Percentiles rank a stretch among this genome's conserved stretches.
Conservation (phyloP, 2,329 filamentous ascomycete genomes). For the Karstenula rhodostoma region DNA sequence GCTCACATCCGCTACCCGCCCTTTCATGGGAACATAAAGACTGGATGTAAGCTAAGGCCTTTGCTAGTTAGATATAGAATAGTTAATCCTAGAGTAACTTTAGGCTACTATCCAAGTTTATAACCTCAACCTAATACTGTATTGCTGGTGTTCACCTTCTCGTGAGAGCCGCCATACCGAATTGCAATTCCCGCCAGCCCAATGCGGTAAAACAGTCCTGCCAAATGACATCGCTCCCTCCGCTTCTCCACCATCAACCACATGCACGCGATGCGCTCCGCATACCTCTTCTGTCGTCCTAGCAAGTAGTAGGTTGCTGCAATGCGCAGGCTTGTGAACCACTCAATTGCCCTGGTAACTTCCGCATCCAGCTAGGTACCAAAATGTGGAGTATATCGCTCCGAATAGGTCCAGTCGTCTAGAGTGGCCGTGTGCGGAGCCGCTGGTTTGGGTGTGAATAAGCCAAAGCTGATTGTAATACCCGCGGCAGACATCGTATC, state of each 20-base stretch:
- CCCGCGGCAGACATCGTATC: neutral
- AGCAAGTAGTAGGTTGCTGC: slow-evolving; percentile 16
- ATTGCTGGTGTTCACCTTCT: no score
- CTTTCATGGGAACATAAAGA: no score
- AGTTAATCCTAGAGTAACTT: no score
- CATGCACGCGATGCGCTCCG: slow-evolving; percentile 6
- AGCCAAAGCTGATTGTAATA: slow-evolving; percentile 1
- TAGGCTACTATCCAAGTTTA: no score
- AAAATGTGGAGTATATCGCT: neutral
- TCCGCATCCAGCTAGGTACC: slow-evolving; percentile 18
- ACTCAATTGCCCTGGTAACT: slow-evolving; percentile 7
- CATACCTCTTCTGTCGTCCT: slow-evolving; percentile 14
- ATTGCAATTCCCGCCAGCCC: neutral
- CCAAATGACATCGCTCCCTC: slow-evolving; percentile 18
- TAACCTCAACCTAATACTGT: no score
- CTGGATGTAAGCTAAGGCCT: no score
- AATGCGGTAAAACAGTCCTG: slow-evolving; percentile 12
- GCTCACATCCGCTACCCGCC: neutral
- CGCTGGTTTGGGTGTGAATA: slow-evolving; percentile 5
- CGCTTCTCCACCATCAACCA: slow-evolving; percentile 16
- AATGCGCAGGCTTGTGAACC: slow-evolving; percentile 8
- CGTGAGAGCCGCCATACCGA: no score
- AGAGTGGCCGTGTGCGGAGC: neutral
- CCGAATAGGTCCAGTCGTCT: neutral
- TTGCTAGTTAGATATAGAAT: no score